Evolutionary conservation across 371 early-diverging fungal species (phyloP).

Genomic region (Rhizopus microsporus): DNA sequence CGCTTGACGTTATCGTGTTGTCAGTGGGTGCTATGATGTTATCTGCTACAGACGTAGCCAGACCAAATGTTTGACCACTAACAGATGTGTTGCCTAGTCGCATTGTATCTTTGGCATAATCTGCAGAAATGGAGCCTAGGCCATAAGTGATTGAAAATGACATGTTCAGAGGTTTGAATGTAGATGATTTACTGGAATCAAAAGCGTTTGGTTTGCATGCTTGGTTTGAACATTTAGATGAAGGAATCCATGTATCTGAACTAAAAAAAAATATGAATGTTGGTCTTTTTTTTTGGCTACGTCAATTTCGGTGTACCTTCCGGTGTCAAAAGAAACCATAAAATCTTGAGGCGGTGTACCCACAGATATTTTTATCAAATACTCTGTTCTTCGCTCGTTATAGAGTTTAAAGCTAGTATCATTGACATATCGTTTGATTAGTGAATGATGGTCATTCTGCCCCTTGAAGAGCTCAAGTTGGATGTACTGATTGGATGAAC

Average conservation of each 20-base stretch:
- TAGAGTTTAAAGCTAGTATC: conserved; percentile 1
- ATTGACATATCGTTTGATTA: too few species aligned
- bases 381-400: conserved; percentile 13
- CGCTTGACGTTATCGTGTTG: conserved; percentile 12
- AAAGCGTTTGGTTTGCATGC: conserved; percentile 11
- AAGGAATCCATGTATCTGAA: conserved; percentile 32
- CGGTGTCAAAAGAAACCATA: conserved; percentile 20
- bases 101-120: background rate
- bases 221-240: conserved; percentile 1
- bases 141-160: conserved; percentile 21
- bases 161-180: conserved; percentile 7
- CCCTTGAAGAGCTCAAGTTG: too few species aligned
- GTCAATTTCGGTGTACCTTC: conserved; percentile 13
- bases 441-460: too few species aligned
- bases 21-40: conserved; percentile 15
- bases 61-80: conserved; percentile 27
- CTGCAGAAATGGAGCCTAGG: background rate
- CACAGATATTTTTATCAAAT: conserved; percentile 17
- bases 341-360: conserved; percentile 25
- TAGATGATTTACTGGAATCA: conserved; percentile 13
- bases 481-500: too few species aligned
- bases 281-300: too few species aligned
- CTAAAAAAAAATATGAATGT: conserved; percentile 13
- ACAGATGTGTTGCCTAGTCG: background rate
- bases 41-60: conserved; percentile 21